phyloP scores from a whole-genome alignment of 805 yeast species.

The Lipomyces chichibuensis region DNA sequence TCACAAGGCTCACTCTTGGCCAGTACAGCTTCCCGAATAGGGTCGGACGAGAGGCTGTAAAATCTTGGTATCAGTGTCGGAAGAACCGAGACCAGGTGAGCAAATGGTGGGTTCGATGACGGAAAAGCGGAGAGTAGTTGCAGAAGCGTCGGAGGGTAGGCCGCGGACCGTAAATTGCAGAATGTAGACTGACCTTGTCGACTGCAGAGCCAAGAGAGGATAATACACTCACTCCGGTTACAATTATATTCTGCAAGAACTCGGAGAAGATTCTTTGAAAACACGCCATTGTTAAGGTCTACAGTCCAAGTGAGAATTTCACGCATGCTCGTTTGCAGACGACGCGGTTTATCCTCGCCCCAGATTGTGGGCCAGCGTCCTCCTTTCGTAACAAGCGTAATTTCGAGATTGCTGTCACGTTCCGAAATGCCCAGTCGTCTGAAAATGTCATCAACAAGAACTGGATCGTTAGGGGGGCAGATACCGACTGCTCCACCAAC shows the following conservation, averaged over 20 bases:
- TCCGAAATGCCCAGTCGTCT: constrained; percentile 18
- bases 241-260: constrained; percentile 34
- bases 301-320: constrained; percentile 39
- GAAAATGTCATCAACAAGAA: constrained; percentile 34
- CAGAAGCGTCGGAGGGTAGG: constrained; percentile 51
- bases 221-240: constrained; percentile 27
- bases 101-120: constrained; percentile 65
- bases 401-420: constrained; percentile 18
- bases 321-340: constrained; percentile 28
- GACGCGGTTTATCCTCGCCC: constrained; percentile 38
- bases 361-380: constrained; percentile 42
- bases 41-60: constrained; percentile 72
- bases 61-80: constrained; percentile 75
- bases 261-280: constrained; percentile 36
- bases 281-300: constrained; percentile 36
- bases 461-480: constrained; percentile 38
- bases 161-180: constrained; percentile 34
- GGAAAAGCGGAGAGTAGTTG: constrained; percentile 76
- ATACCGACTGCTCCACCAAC: constrained; percentile 41
- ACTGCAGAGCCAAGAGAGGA: constrained; percentile 37
- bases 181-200: constrained; percentile 37
- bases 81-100: constrained; percentile 64
- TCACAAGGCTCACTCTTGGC: not conserved
- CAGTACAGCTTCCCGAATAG: constrained; percentile 44
- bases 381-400: constrained; percentile 29